Percentiles rank a stretch among this genome's conserved stretches.
Conservation (phyloP, 345 rosid species). For the Ailanthus altissimus region DNA sequence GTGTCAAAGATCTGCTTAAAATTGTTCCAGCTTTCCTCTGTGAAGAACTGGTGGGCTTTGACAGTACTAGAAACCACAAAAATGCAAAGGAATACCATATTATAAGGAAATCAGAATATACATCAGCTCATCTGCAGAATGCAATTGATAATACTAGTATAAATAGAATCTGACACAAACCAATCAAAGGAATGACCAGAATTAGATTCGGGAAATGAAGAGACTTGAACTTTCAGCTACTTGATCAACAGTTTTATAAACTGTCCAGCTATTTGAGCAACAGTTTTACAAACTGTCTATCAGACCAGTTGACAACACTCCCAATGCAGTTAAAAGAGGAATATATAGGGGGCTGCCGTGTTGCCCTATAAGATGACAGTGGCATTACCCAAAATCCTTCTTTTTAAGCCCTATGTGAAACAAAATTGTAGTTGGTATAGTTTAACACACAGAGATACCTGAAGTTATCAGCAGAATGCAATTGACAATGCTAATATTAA, state of each 20-base stretch:
- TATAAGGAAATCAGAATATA: slow-evolving; percentile 31
- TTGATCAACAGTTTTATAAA: slow-evolving; percentile 54
- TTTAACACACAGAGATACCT: slow-evolving; percentile 59
- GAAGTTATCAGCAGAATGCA: slow-evolving; percentile 95
- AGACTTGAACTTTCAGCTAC: slow-evolving; percentile 99
- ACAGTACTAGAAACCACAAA: slow-evolving; percentile 70
- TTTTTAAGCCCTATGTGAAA: slow-evolving; percentile 26
- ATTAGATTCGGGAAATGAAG: slow-evolving; percentile 79
- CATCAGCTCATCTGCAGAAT: not conserved
- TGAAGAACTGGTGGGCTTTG: slow-evolving; percentile 90
- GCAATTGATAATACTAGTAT: slow-evolving; percentile 3
- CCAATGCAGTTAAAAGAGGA: slow-evolving; percentile 61
- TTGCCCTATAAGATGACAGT: slow-evolving; percentile 93
- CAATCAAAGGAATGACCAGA: slow-evolving; percentile 18
- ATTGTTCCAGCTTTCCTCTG: slow-evolving; percentile 81
- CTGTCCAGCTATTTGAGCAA: slow-evolving; percentile 87
- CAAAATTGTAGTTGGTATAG: not conserved
- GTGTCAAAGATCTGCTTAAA: slow-evolving; percentile 81
- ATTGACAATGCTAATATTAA: slow-evolving; percentile 40
- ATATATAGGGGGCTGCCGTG: slow-evolving; percentile 85
- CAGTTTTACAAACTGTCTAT: slow-evolving; percentile 87
- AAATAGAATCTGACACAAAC: slow-evolving; percentile 11
- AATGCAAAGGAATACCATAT: slow-evolving; percentile 28
- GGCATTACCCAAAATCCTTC: slow-evolving; percentile 99
- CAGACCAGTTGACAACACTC: slow-evolving; percentile 99